phyloP scores from a whole-genome alignment of 2,329 filamentous ascomycete genomes.

The Ceratocystis papillata region DNA sequence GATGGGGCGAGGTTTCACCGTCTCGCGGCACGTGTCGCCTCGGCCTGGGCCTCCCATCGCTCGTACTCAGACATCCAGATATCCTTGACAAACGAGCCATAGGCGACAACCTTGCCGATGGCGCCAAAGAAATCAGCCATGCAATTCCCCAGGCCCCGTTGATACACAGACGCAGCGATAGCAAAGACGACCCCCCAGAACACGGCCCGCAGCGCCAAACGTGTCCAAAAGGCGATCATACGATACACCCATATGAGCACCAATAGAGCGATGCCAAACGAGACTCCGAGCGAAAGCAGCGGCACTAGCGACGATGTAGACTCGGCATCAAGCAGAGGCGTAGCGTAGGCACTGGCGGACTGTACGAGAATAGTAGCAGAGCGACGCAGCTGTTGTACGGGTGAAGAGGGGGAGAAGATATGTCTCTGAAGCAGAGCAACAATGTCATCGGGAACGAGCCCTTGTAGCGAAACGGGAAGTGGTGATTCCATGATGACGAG shows the following conservation, averaged over 20 bases:
- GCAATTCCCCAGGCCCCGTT: slow-evolving; percentile 55
- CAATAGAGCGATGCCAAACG: slow-evolving; percentile 30
- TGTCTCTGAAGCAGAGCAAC: slow-evolving; percentile 38
- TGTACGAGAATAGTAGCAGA: slow-evolving; percentile 28
- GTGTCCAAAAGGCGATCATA: slow-evolving; percentile 65
- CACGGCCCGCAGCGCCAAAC: slow-evolving; percentile 50
- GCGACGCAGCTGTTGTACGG: slow-evolving; percentile 35
- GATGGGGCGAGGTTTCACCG: slow-evolving; percentile 16
- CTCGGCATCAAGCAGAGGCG: slow-evolving; percentile 35
- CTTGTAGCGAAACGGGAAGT: slow-evolving; percentile 31
- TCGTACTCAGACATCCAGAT: slow-evolving; percentile 50
- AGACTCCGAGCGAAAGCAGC: slow-evolving; percentile 29
- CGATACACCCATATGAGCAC: slow-evolving; percentile 49
- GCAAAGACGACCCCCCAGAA: slow-evolving; percentile 53
- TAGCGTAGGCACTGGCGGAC: slow-evolving; percentile 28
- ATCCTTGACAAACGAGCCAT: slow-evolving; percentile 40
- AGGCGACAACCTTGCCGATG: slow-evolving; percentile 37
- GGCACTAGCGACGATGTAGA: slow-evolving; percentile 31
- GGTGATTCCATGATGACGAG: slow-evolving; percentile 5
- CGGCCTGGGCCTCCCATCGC: slow-evolving; percentile 43
- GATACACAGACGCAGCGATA: slow-evolving; percentile 47
- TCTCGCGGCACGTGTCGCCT: slow-evolving; percentile 26
- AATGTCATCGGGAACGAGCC: slow-evolving; percentile 38
- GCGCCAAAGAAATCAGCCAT: slow-evolving; percentile 45
- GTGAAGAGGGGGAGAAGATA: slow-evolving; percentile 38